phyloP scores from a whole-genome alignment of 805 yeast genomes.

The Torulaspora franciscae region DNA sequence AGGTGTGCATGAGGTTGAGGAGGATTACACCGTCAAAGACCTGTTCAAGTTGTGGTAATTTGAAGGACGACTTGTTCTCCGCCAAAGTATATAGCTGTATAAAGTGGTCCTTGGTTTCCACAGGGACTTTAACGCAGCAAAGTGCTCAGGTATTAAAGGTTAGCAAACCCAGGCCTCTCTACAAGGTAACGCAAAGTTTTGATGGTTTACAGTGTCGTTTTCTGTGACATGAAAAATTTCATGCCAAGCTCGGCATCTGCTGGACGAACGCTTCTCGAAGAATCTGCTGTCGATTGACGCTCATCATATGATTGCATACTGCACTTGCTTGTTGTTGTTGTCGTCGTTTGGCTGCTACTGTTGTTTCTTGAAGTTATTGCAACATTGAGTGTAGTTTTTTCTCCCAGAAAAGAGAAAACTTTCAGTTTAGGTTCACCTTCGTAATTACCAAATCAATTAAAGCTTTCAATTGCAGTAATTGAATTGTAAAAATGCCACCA shows the following conservation, averaged over 20 bases:
- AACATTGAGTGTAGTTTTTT: not conserved
- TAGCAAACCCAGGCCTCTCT: not conserved
- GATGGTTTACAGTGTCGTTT: not conserved
- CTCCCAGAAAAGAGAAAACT: not conserved
- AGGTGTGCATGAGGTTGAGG: no score
- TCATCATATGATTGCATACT: not conserved
- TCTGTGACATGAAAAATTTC: not conserved
- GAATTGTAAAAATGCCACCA: constrained; percentile 33
- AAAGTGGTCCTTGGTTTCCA: no score
- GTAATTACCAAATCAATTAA: not conserved
- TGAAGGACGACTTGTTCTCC: no score
- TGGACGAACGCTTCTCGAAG: not conserved
- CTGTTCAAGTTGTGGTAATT: no score
- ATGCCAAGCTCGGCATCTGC: not conserved
- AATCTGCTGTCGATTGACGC: not conserved
- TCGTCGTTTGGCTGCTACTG: constrained; percentile 1
- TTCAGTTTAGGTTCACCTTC: not conserved
- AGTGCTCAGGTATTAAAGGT: no score
- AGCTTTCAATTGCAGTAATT: not conserved
- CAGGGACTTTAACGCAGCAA: no score
- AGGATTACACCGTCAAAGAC: no score
- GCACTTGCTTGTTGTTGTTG: not conserved
- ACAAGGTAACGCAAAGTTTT: not conserved
- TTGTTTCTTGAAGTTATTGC: not conserved
- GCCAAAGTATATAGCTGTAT: no score